Base-by-base conservation (phyloP, 2,329 filamentous ascomycete genomes). In the Claviceps pazoutovae region DNA sequence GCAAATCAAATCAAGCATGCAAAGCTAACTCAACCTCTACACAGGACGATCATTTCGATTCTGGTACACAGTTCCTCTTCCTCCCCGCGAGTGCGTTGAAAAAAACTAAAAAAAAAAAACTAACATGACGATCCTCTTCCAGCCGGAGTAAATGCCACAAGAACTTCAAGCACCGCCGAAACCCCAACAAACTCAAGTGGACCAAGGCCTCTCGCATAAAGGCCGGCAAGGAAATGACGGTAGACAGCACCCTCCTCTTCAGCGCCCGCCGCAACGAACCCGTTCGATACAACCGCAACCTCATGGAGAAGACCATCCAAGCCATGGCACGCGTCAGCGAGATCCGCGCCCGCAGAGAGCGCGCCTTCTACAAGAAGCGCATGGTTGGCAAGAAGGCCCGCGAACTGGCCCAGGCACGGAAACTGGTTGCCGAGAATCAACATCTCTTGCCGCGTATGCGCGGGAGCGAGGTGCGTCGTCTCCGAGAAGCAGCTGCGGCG, bases 91-190 rank as follows among this genome's bases (percentile, higher is more conserved):
- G 19, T 19, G 19, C 19, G 19, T 19, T 2, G 19, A 19, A 19
- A 19, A 19, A 19, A 19, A 19, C 17, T 19, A 19, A 19, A 19
- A 19, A 26, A 26, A 8, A 13, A 21, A 34, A 11, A 23, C 48
- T 50, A 50, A 50, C 43, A 19, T 16, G 9, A 36, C 8, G 2
- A 11, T 2, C 5, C 26, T 19, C 4, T 16, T 38, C 6, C 17
- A 51, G 50, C 39, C 51, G 51, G n/a, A 50, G 47, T 60, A 77
- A 80, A 68, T 80, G 78, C 67, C 77, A 78, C 66, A 73, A 74
- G 62, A 84, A 82, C 69, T 95, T 94, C 80, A 93, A 94, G 73
- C 95, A 95, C 88, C 95, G 95, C 85, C 84, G 93, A 59, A 96
- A 97, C 73, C 90, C 91, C 38, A 83, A 91, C 67, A 95, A 96